These are phyloP conservation scores for Sergeia podlipaevii DNA, from an alignment of 208 protist genomes.

Conservation along the genomic window DNA sequence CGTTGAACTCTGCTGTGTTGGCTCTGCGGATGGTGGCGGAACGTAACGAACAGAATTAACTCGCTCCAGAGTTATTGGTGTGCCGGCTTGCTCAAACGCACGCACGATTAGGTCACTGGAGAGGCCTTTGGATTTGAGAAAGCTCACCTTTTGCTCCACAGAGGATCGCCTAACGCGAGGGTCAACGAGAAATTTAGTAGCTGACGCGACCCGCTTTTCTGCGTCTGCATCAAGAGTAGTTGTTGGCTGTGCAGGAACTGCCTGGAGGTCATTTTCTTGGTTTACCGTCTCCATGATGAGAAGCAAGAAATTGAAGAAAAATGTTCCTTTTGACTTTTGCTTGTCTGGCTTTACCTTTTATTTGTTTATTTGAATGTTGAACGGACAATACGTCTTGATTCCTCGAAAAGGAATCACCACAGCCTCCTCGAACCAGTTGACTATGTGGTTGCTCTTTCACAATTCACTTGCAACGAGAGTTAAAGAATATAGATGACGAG, in stretches of 20 bases:
- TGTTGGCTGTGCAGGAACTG: no score
- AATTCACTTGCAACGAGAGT: not conserved
- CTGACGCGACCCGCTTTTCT: no score
- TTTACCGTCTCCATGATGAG: no score
- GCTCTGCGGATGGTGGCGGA: not conserved
- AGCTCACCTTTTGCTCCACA: slow-evolving; percentile 54
- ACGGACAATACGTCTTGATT: no score
- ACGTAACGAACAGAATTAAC: slow-evolving; percentile 19
- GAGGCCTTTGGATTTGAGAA: slow-evolving; percentile 75
- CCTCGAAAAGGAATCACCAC: no score
- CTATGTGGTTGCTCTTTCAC: not conserved
- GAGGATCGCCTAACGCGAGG: slow-evolving; percentile 46
- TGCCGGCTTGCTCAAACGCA: slow-evolving; percentile 55
- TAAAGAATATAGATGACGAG: not conserved
- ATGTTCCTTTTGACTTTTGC: no score
- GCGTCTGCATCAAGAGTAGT: no score
- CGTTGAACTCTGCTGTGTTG: slow-evolving; percentile 1
- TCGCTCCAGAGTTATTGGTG: slow-evolving; percentile 37
- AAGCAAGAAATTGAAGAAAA: no score
- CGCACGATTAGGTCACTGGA: slow-evolving; percentile 54
- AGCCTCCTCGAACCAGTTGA: no score
- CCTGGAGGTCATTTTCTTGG: no score
- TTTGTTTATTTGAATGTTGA: no score
- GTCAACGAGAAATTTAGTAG: slow-evolving; percentile 67
- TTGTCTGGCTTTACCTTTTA: no score